Base-by-base conservation (phyloP, 257 asterid genomes). In the Gardenia jasminoides region DNA sequence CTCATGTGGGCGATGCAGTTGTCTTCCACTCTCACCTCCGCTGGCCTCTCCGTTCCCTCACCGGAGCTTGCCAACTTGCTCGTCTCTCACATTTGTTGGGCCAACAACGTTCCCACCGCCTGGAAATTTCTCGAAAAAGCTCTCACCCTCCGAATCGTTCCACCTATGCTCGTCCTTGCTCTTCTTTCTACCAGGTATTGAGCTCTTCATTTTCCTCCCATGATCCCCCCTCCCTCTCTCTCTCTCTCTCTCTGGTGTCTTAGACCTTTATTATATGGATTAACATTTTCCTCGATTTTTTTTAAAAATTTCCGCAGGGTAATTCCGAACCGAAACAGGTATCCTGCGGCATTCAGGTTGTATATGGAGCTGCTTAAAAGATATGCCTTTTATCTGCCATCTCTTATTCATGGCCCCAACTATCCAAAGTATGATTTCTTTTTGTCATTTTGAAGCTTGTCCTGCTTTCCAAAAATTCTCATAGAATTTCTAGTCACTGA, bases 101-200 rank as follows among this genome's bases (percentile, higher is more conserved):
- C 86, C 43, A 92, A 90, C 80, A 93, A 96, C 74, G 80, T 81
- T 65, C 94, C 97, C 33, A 79, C 85, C 76, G 94, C 94, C 20
- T 96, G 98, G 99, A 96, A 96, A 81, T 89, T 88, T 80, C 97
- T 96, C 22, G 99, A 96, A 77, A 92, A 92, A 86, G 98, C 97
- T 71, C 82, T 89, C 54, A 86, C 93, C 13, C 69, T 93, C 75
- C 87, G 96, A 24, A 73, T 90, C 39, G 90, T 91, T 9, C 98
- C 99, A 7, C 99, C 99, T 20, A 75, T 93, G 92, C 86, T 88
- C 77, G 92, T 89, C 44, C 87, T 96, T 33, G 93, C 98, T 2
- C 97, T 93, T 74, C 92, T 96, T 75, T 93, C 96, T 41, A 72
- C 87, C 64, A 96, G 98, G 99, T 95, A 5, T 5, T 36, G 41